phyloP scores from a whole-genome alignment of 495 filamentous ascomycete species.

The Penicillium macrosclerotiorum region DNA sequence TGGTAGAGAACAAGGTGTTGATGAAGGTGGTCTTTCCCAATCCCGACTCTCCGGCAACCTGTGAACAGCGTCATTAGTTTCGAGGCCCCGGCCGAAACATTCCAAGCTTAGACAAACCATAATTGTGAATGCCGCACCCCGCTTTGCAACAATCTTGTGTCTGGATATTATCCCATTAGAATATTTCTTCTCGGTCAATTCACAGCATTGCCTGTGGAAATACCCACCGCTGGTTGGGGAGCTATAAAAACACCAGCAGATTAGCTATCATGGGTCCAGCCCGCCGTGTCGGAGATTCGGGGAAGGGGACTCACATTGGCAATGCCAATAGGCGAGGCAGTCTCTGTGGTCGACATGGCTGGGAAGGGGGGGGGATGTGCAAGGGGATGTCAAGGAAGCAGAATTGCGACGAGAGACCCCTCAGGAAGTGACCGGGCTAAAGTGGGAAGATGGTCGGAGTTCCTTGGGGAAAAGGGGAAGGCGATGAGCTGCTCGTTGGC shows the following conservation, averaged over 20 bases:
- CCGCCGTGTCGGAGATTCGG: background rate
- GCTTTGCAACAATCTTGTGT: constrained; percentile 99
- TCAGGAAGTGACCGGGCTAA: constrained; percentile 8
- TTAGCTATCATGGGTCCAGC: constrained; percentile 12
- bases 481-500: constrained; percentile 19
- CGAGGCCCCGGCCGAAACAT: constrained; percentile 1
- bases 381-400: constrained; percentile 11
- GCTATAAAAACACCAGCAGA: constrained; percentile 37
- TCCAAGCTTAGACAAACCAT: constrained; percentile 64
- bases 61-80: constrained; percentile 30
- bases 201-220: constrained; percentile 3
- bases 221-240: constrained; percentile 84
- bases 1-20: constrained; percentile 99
- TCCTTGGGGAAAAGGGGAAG: constrained; percentile 24
- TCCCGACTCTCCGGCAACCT: constrained; percentile 98
- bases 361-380: constrained; percentile 23
- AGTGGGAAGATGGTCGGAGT: constrained; percentile 15
- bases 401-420: constrained; percentile 19
- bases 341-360: constrained; percentile 79
- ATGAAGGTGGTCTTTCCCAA: constrained; percentile 99
- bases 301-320: constrained; percentile 70
- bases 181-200: constrained; percentile 19
- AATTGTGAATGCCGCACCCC: constrained; percentile 97
- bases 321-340: constrained; percentile 96
- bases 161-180: constrained; percentile 45